Conservation (phyloP, 805 yeast species). For the Starmerella vitae region DNA sequence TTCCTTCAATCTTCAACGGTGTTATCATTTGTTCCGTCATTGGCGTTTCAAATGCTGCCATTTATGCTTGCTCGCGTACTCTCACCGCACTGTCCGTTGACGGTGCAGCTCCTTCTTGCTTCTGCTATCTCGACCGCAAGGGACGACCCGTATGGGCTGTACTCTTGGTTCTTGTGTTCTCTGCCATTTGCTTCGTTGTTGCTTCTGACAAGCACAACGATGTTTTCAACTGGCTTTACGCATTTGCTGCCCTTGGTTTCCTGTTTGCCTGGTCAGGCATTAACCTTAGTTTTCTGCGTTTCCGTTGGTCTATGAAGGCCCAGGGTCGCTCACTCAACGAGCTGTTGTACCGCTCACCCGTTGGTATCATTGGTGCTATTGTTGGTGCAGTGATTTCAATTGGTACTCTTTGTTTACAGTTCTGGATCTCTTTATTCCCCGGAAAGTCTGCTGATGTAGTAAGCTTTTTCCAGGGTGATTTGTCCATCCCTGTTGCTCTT, state of each 20-base stretch:
- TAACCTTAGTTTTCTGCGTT: conserved; percentile 23
- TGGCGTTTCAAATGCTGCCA: conserved; percentile 64
- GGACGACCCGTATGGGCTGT: conserved; percentile 72
- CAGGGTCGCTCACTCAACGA: conserved; percentile 62
- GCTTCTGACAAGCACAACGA: conserved; percentile 34
- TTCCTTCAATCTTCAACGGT: conserved; percentile 67
- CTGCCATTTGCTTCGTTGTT: conserved; percentile 44
- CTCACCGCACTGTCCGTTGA: conserved; percentile 51
- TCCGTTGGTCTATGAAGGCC: conserved; percentile 43
- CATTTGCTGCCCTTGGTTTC: conserved; percentile 21
- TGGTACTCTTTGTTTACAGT: conserved; percentile 57
- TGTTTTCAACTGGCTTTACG: conserved; percentile 23
- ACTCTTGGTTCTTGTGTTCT: conserved; percentile 33
- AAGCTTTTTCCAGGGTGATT: conserved; percentile 32
- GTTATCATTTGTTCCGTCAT: conserved; percentile 64
- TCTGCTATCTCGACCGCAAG: conserved; percentile 56
- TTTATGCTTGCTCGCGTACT: conserved; percentile 55
- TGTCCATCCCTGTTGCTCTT: conserved; percentile 30
- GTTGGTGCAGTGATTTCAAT: conserved; percentile 47
- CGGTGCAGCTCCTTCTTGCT: conserved; percentile 45
- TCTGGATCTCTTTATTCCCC: conserved; percentile 73
- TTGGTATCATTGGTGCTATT: conserved; percentile 56
- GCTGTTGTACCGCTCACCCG: conserved; percentile 50
- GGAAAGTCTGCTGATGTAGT: conserved; percentile 22
- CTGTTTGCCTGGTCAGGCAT: conserved; percentile 21